A percentile compares a stretch with the other conserved stretches of the same genome.
Evolutionary conservation across 2,329 filamentous ascomycete species (phyloP).

Genomic region (Colletotrichum sp.): DNA sequence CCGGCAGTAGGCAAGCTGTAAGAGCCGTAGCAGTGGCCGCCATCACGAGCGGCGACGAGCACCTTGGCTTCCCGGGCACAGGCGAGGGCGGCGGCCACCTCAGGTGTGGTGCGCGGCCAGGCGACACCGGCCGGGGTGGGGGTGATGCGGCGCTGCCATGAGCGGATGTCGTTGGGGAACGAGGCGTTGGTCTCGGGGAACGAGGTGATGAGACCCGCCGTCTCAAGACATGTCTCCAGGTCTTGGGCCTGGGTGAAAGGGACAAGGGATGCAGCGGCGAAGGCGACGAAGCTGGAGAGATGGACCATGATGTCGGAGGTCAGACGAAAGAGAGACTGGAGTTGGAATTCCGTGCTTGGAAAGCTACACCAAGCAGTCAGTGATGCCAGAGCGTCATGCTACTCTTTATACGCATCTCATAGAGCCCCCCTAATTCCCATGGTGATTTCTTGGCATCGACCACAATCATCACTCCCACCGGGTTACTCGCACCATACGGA

Average conservation of each 20-base stretch:
- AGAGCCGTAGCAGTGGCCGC: slow-evolving; percentile 18
- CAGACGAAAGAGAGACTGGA: not conserved
- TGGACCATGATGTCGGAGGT: not conserved
- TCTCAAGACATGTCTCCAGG: slow-evolving; percentile 15
- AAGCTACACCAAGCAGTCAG: not conserved
- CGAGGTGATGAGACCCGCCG: slow-evolving; percentile 15
- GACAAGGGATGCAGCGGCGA: not conserved
- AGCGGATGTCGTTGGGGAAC: slow-evolving; percentile 5
- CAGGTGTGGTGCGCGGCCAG: slow-evolving; percentile 11
- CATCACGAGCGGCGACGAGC: slow-evolving; percentile 16
- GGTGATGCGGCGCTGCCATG: slow-evolving; percentile 19
- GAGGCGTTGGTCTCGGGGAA: slow-evolving; percentile 17
- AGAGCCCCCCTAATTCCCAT: not conserved
- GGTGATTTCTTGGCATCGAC: not conserved
- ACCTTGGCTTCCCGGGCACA: slow-evolving; percentile 20
- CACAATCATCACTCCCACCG: not conserved
- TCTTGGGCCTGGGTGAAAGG: not conserved
- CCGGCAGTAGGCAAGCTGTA: slow-evolving; percentile 14
- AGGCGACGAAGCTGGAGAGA: not conserved
- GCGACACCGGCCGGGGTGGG: slow-evolving; percentile 19
- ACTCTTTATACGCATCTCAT: not conserved
- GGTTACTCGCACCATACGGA: not conserved
- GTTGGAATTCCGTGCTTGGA: not conserved
- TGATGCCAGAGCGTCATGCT: not conserved
- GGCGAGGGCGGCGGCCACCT: slow-evolving; percentile 17